These are phyloP conservation scores for Diaporthe sp. DNA, from an alignment of 2,329 filamentous ascomycete genomes.

Conservation along the genomic window DNA sequence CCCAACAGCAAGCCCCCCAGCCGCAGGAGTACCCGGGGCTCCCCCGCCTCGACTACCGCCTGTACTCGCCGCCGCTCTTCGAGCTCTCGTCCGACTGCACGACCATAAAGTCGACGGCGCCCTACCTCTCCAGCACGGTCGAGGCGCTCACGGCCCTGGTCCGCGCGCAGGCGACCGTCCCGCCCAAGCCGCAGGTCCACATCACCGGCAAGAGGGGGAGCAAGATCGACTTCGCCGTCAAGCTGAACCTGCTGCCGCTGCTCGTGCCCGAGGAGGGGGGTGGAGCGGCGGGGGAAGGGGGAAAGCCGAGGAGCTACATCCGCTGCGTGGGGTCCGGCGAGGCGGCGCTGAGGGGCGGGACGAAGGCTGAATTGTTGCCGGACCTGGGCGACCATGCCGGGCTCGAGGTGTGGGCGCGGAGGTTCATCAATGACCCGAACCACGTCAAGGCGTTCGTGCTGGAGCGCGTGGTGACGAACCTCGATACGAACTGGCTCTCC, in stretches of 20 bases:
- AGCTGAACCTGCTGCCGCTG: conserved; percentile 66
- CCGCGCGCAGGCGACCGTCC: conserved; percentile 62
- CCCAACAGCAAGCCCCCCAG: conserved; percentile 40
- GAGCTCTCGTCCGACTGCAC: conserved; percentile 62
- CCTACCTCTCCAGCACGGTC: conserved; percentile 61
- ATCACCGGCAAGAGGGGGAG: conserved; percentile 60
- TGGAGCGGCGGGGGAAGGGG: background rate
- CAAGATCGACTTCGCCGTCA: conserved; percentile 64
- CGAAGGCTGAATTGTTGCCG: conserved; percentile 56
- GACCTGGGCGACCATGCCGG: conserved; percentile 55
- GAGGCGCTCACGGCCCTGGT: conserved; percentile 60
- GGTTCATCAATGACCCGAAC: conserved; percentile 60
- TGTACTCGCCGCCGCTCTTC: conserved; percentile 66
- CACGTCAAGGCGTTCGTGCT: conserved; percentile 63
- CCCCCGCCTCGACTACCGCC: conserved; percentile 62
- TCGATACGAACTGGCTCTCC: conserved; percentile 67
- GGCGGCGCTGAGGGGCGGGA: conserved; percentile 62
- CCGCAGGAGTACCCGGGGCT: conserved; percentile 60
- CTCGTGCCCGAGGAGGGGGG: conserved; percentile 59
- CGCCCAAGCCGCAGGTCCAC: conserved; percentile 66
- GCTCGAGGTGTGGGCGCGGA: conserved; percentile 63
- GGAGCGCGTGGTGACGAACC: conserved; percentile 65
- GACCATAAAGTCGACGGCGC: conserved; percentile 60
- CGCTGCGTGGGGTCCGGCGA: conserved; percentile 63
- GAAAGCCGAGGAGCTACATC: conserved; percentile 64